Conservation (phyloP, 257 asterid species). For the Cynanchum wilfordii region DNA sequence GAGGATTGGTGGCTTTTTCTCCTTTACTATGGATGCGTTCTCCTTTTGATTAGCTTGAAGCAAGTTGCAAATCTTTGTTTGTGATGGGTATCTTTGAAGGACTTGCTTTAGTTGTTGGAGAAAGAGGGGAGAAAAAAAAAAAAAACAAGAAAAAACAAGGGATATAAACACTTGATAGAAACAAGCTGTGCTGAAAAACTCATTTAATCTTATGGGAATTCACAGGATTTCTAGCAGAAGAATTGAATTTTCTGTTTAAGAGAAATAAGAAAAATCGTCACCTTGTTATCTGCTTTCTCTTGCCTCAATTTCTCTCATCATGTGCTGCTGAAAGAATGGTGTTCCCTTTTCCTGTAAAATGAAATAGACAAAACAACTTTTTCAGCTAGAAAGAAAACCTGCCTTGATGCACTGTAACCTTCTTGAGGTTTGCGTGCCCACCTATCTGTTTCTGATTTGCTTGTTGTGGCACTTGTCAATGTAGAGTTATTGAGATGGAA, state of each 20-base stretch:
- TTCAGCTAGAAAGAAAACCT: neutral
- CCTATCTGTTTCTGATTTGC: neutral
- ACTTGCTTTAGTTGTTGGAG: conserved; percentile 2
- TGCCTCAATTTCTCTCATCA: neutral
- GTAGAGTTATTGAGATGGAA: neutral
- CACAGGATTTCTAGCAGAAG: neutral
- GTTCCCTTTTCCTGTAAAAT: neutral
- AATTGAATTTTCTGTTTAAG: neutral
- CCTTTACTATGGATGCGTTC: conserved; percentile 23
- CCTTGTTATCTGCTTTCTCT: neutral
- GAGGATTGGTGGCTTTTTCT: neutral
- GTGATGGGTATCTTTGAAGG: neutral
- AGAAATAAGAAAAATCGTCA: neutral
- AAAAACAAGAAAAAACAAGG: too few species aligned
- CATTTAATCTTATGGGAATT: neutral
- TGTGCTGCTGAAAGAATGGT: neutral
- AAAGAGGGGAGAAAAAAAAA: neutral
- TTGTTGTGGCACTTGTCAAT: neutral
- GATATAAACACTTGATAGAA: neutral
- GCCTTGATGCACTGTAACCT: neutral
- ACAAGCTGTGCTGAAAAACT: neutral
- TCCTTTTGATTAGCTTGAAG: neutral
- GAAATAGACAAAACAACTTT: neutral
- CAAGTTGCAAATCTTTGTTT: neutral
- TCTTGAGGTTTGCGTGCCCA: neutral